Evolutionary conservation across 2,329 filamentous ascomycete genomes (phyloP).

Genomic region (Hypoxylon sp.): DNA sequence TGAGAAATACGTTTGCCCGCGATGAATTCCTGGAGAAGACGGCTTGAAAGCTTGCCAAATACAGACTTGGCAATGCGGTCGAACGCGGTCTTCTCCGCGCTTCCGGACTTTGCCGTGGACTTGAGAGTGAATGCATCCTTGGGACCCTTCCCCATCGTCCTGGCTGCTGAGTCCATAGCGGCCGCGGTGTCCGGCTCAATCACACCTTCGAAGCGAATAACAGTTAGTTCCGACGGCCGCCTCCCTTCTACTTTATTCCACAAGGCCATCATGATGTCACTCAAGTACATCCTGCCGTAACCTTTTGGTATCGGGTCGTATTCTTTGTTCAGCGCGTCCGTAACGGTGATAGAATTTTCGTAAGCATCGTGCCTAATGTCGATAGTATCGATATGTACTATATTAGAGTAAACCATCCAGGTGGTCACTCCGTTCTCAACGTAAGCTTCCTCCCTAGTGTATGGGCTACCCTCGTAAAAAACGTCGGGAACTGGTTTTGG

Average conservation of each 20-base stretch:
- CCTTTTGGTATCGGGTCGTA: not conserved
- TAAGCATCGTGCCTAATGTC: not conserved
- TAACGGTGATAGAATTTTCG: not conserved
- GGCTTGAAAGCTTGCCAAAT: not conserved
- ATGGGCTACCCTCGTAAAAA: not conserved
- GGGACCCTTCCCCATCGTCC: not conserved
- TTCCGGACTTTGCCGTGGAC: not conserved
- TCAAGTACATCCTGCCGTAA: not conserved
- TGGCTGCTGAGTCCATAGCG: not conserved
- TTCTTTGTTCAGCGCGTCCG: not conserved
- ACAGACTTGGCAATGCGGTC: not conserved
- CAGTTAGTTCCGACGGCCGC: not conserved
- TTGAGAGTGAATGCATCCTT: not conserved
- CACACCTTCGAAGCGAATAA: not conserved
- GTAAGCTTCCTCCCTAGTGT: not conserved
- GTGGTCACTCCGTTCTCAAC: not conserved
- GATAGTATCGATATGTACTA: not conserved
- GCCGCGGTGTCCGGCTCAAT: not conserved
- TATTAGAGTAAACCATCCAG: not conserved
- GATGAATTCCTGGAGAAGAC: not conserved
- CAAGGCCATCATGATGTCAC: not conserved
- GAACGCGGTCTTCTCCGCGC: not conserved
- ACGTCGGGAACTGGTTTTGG: not conserved
- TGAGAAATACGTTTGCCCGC: not conserved
- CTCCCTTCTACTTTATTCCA: not conserved